Base-by-base conservation (phyloP, 2,329 filamentous ascomycete genomes). In the Monascus ruber region DNA sequence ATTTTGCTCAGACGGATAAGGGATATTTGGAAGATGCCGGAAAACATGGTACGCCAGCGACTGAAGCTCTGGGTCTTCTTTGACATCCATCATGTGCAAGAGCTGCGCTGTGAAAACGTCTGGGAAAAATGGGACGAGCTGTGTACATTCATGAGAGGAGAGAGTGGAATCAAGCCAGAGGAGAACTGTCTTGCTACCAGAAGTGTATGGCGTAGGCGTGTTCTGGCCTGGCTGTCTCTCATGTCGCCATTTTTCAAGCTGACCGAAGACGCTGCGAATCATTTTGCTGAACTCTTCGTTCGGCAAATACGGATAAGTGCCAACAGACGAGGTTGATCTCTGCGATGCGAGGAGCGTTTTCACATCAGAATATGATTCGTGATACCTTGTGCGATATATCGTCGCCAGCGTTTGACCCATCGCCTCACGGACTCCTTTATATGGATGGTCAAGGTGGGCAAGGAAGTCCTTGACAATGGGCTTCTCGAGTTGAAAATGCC, bases 61-160 rank as follows among this genome's bases (percentile, higher is more conserved):
- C 71, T 95, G 93, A 2, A 98, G 74, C 62, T 98, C 93, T 0
- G 86, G 87, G 53, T 98, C 91, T 62, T 98, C 91, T 62, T 96
- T 96, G 59, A 98, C 86, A 56, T 98, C 91, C 89, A 98, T 98
- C 91, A 98, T 98, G 69, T 98, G 88, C 38, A 98, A 69, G 9
- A 98, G 76, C 59, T 95, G 85, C 52, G 91, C 85, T 60, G 94
- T 91, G 55, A 96, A 89, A 0, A 83, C 73, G 29, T 84, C 75
- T 0, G 87, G 83, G 69, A 98, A 96, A 73, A 95, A 96, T 3
- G 81, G 79, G 11, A 93, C 78, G 9, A 98, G 76, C 56, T 91
- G 83, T 0, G 79, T 94, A 63, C 91, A 98, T 59, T 96, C 91
- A 47, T 93, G 84, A 0, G 86, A 94, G 2, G 85, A 86, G 3